Base-by-base conservation (phyloP, 768 basidiomycete genomes). In the Candolleomyces eurysporus region DNA sequence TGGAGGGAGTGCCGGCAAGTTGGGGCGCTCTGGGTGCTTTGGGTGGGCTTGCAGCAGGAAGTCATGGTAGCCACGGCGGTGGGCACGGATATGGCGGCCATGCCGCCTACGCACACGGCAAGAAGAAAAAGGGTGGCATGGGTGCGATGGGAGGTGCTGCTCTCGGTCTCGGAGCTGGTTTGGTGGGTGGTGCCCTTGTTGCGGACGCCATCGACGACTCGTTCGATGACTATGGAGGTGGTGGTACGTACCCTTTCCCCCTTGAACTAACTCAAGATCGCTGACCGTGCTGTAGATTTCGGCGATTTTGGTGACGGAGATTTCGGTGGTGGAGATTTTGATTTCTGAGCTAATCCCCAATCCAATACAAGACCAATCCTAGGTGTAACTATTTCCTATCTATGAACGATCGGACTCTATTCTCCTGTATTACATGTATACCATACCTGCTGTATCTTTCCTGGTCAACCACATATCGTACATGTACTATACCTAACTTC, bases 161-260 rank as follows among this genome's bases (percentile, higher is more conserved):
- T 0, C 39, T 50, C 57, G 79, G 78, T 52, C 84, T 80, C 64
- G 88, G 82, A 66, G 88, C 78, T 16, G 90, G 87, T 61, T 69
- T 90, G n/a, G 68, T 88, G n/a, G 88, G 84, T 43, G 90, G 89
- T 61, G 74, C 75, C 3, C 70, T 90, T 48, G 66, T 90, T 43
- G 81, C 67, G 40, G 77, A 85, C 49, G 83, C 81, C 0, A 62
- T 85, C 32, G 85, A 85, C 49, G 70, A 70, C 64, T 64, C 55
- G 19, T 57, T 72, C 21, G 72, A 69, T 43, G 70, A 67, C 30
- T 51, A 52, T 59, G 58, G 40, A n/a, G 57, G 67, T 62, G 69
- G 67, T 59, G 64, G 36, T 36, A 36, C 36, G 36, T 36, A 36
- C 36, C 36, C 6, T 36, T 36, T 36, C 11, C 36, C 36, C 36